Percentiles rank a stretch among this genome's conserved stretches.
phyloP scores from a whole-genome alignment of 371 early-diverging fungal genomes.

The Mucor ambiguus region DNA sequence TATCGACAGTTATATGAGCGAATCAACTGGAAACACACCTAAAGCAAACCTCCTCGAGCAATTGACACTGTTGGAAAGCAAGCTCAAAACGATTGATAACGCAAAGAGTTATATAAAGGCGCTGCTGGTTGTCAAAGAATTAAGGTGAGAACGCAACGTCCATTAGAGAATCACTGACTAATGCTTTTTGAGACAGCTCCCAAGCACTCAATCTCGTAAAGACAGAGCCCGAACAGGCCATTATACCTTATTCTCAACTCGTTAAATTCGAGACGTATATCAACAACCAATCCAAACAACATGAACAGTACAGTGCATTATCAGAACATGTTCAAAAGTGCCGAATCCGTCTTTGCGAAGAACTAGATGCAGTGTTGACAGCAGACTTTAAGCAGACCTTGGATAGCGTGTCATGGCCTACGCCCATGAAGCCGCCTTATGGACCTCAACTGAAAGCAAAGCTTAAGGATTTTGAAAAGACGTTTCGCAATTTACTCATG shows the following conservation, averaged over 20 bases:
- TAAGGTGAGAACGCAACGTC: conserved; percentile 26
- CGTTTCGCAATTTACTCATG: conserved; percentile 45
- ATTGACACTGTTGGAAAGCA: conserved; percentile 22
- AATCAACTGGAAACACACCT: conserved; percentile 7
- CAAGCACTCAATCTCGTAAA: conserved; percentile 37
- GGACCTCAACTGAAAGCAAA: conserved; percentile 38
- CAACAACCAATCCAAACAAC: conserved; percentile 8
- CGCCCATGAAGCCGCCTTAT: conserved; percentile 48
- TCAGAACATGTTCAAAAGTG: conserved; percentile 28
- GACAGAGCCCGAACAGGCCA: conserved; percentile 39
- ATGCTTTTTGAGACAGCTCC: conserved; percentile 19
- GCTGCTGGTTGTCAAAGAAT: conserved; percentile 33
- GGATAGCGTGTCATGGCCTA: conserved; percentile 57
- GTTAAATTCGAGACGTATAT: conserved; percentile 34
- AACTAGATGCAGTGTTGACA: conserved; percentile 41
- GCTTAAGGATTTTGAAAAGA: conserved; percentile 40
- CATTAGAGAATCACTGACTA: neutral
- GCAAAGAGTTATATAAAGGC: conserved; percentile 38
- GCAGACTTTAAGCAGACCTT: conserved; percentile 49
- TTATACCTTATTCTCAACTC: conserved; percentile 48
- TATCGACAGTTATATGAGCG: conserved; percentile 11
- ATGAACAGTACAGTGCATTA: conserved; percentile 24
- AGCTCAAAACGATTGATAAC: conserved; percentile 30
- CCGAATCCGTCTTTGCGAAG: conserved; percentile 36
- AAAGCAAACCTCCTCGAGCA: conserved; percentile 13